phyloP scores from a whole-genome alignment of 768 basidiomycete species.

The Plicaturopsis crispa region DNA sequence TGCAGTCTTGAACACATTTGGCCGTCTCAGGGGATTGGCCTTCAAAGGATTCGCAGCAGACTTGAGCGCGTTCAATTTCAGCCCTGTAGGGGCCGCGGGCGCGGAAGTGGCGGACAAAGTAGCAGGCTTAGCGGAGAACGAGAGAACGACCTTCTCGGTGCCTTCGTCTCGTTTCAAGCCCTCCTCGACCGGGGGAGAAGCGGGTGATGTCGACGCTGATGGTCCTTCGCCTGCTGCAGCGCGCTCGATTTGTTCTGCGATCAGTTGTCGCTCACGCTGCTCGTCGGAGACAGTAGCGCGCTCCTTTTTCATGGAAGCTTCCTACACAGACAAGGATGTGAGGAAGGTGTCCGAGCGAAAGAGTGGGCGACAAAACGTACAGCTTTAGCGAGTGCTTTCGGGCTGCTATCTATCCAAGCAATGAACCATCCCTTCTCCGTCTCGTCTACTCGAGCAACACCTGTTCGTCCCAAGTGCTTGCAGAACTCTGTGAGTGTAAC shows the following conservation, averaged over 20 bases:
- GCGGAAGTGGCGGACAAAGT: conserved; percentile 18
- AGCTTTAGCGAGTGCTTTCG: conserved; percentile 88
- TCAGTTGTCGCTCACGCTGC: conserved; percentile 82
- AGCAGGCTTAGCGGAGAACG: conserved; percentile 52
- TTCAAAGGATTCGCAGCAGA: conserved; percentile 52
- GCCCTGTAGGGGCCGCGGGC: conserved; percentile 25
- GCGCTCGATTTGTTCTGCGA: conserved; percentile 91
- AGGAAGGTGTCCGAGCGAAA: conserved; percentile 3
- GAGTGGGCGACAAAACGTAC: conserved; percentile 29
- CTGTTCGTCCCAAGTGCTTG: conserved; percentile 80
- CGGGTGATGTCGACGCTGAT: conserved; percentile 21
- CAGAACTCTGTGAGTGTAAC: conserved; percentile 95
- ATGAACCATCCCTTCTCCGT: conserved; percentile 99
- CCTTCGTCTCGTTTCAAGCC: conserved; percentile 69
- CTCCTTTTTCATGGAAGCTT: conserved; percentile 88
- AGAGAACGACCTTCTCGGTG: conserved; percentile 68
- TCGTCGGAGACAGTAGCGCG: conserved; percentile 88
- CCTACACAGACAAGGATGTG: conserved; percentile 29
- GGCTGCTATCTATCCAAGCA: conserved; percentile 95
- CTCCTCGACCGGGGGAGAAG: conserved; percentile 38
- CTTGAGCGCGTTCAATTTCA: conserved; percentile 64
- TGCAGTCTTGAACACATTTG: conserved; percentile 65
- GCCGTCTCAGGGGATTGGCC: conserved; percentile 62
- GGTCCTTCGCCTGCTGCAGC: conserved; percentile 37
- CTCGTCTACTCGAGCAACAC: conserved; percentile 90